phyloP scores from a whole-genome alignment of 2,329 filamentous ascomycete genomes.

The Colletotrichum incanum region DNA sequence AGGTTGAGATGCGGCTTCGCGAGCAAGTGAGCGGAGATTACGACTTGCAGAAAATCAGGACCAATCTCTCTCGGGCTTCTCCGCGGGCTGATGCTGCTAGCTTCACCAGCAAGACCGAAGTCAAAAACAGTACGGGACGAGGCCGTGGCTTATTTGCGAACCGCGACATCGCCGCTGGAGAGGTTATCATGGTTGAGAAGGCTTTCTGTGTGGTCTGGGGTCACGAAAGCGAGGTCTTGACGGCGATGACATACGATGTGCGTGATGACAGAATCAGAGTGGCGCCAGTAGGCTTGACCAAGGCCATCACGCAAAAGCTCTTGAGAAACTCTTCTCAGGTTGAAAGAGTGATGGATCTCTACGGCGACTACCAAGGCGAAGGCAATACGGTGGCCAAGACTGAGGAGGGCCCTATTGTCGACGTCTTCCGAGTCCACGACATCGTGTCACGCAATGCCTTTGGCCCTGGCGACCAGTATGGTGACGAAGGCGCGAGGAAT shows the following conservation, averaged over 20 bases:
- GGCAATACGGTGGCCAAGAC: slow-evolving; percentile 19
- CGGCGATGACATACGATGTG: slow-evolving; percentile 52
- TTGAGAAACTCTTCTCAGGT: slow-evolving; percentile 49
- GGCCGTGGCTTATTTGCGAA: slow-evolving; percentile 58
- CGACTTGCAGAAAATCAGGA: slow-evolving; percentile 46
- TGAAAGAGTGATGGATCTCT: slow-evolving; percentile 45
- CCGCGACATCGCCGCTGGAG: slow-evolving; percentile 49
- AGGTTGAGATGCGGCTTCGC: slow-evolving; percentile 45
- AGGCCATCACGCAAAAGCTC: slow-evolving; percentile 47
- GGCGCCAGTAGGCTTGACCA: slow-evolving; percentile 52
- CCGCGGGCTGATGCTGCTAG: slow-evolving; percentile 52
- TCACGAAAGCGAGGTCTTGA: slow-evolving; percentile 50
- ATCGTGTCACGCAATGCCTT: slow-evolving; percentile 54
- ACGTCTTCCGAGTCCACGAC: slow-evolving; percentile 53
- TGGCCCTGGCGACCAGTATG: slow-evolving; percentile 49
- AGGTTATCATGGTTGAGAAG: slow-evolving; percentile 57
- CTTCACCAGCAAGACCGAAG: slow-evolving; percentile 48
- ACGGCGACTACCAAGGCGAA: slow-evolving; percentile 49
- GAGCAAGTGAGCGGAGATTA: slow-evolving; percentile 47
- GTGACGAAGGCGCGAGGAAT: slow-evolving; percentile 50
- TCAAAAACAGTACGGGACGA: slow-evolving; percentile 47
- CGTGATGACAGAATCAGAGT: slow-evolving; percentile 51
- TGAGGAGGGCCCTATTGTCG: slow-evolving; percentile 49
- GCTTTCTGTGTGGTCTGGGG: slow-evolving; percentile 52
- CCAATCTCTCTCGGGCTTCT: slow-evolving; percentile 47